Conservation (phyloP, 2,329 filamentous ascomycete genomes). For the Arachnomyces sp. region DNA sequence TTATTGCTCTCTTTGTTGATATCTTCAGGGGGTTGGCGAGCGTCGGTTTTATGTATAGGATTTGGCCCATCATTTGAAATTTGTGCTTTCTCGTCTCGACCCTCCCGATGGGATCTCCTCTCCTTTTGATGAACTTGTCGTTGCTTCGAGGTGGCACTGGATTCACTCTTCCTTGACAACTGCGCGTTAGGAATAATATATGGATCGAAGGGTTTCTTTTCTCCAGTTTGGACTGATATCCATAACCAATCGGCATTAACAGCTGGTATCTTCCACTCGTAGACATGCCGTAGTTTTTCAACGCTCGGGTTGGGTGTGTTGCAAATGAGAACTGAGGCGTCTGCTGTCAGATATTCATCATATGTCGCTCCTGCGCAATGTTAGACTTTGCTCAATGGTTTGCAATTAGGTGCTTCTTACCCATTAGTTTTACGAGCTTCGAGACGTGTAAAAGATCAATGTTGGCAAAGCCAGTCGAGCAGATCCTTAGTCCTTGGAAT, state of each 20-base stretch:
- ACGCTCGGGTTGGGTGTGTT: constrained; percentile 47
- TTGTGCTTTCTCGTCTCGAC: too few relatives aligned
- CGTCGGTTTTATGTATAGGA: constrained; percentile 2
- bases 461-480: constrained; percentile 72
- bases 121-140: constrained; percentile 2
- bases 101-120: not conserved
- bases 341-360: constrained; percentile 63
- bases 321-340: constrained; percentile 71
- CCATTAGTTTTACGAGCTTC: constrained; percentile 65
- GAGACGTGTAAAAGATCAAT: constrained; percentile 80
- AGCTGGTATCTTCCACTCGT: constrained; percentile 69
- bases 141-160: constrained; percentile 15
- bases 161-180: constrained; percentile 12
- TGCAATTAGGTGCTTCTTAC: constrained; percentile 25
- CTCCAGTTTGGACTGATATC: constrained; percentile 57
- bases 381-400: constrained; percentile 14
- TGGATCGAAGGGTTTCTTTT: constrained; percentile 40
- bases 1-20: too few relatives aligned
- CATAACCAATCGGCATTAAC: constrained; percentile 78
- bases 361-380: constrained; percentile 57
- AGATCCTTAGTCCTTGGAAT: constrained; percentile 63
- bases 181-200: constrained; percentile 31
- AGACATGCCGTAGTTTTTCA: constrained; percentile 72
- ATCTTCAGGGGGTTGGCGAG: constrained; percentile 11
- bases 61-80: too few relatives aligned